Evolutionary conservation across 805 yeast genomes (phyloP).

Genomic region (Starmerella powellii): DNA sequence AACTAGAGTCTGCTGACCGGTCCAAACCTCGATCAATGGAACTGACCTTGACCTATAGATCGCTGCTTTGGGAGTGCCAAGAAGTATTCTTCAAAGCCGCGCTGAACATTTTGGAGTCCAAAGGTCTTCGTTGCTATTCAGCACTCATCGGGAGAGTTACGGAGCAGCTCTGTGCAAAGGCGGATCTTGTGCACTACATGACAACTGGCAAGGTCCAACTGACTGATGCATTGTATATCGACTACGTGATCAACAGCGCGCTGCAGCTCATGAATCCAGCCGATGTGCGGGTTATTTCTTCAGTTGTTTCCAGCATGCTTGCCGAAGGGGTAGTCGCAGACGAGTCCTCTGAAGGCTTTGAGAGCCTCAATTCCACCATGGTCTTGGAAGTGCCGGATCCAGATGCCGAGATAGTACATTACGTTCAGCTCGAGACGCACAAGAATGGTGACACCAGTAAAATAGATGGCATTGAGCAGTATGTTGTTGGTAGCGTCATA

Average conservation of each 20-base stretch:
- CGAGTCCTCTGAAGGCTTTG: conserved; percentile 2
- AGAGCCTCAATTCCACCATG: conserved; percentile 25
- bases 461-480: conserved; percentile 21
- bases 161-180: conserved; percentile 2
- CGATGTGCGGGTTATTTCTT: conserved; percentile 8
- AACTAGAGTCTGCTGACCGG: conserved; percentile 25
- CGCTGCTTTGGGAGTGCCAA: conserved; percentile 19
- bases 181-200: conserved; percentile 8
- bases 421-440: conserved; percentile 36
- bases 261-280: conserved; percentile 16
- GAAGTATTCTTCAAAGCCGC: conserved; percentile 17
- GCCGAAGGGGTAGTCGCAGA: not conserved
- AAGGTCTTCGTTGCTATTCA: conserved; percentile 33
- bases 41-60: conserved; percentile 15
- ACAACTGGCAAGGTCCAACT: not conserved
- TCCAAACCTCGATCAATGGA: conserved; percentile 18
- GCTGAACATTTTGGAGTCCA: conserved; percentile 9
- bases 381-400: conserved; percentile 54
- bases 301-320: not conserved
- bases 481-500: conserved; percentile 56
- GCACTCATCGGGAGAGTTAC: conserved; percentile 3
- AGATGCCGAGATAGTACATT: conserved; percentile 45
- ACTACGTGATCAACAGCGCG: not conserved
- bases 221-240: not conserved
- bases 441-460: conserved; percentile 18